Base-by-base conservation (phyloP, 495 filamentous ascomycete genomes). In the Penicillium paradoxum region DNA sequence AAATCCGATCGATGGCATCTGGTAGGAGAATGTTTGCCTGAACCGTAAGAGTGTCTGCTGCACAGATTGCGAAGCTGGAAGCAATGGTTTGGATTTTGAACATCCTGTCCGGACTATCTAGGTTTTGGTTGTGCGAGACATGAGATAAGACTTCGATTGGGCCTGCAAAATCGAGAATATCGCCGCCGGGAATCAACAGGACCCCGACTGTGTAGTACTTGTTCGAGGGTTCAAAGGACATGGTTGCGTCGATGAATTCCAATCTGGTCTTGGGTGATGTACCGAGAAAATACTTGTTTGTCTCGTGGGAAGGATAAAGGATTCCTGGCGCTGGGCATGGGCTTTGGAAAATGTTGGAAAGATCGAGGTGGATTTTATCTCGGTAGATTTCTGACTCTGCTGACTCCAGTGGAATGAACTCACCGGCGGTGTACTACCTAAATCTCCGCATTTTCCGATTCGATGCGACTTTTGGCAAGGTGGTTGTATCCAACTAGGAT, bases 121-220 rank as follows among this genome's bases (percentile, higher is more conserved):
- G 48, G 25, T 69, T 65, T n/a, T 49, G 56, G 38, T 66, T 69
- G 47, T 71, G 69, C 19, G 56, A 61, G 54, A 58, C 56, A 56
- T 69, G 63, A 25, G 63, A 64, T 13, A 68, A 46, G 11, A 84
- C 75, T 66, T 88, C 84, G 38, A 88, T 72, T 18, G 86, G 84
- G 17, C 84, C 86, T 27, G 78, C 72, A 57, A 87, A 83, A 73
- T 89, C 86, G 62, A 88, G 65, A 24, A 76, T 70, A 58, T 83
- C 77, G 51, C 73, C 76, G 47, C 71, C 69, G 4, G 66, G 51
- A 54, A 76, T 73, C 32, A 83, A 57, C 11, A 77, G 51, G 39
- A 81, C 61, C 6, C 60, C 71, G 17, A 67, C 65, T 24, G 58
- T 56, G 67, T 60, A 68, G 50, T 64, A 59, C 33, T 53, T 36